phyloP scores from a whole-genome alignment of 441 rosid genomes.

The Gossypium davidsonii region DNA sequence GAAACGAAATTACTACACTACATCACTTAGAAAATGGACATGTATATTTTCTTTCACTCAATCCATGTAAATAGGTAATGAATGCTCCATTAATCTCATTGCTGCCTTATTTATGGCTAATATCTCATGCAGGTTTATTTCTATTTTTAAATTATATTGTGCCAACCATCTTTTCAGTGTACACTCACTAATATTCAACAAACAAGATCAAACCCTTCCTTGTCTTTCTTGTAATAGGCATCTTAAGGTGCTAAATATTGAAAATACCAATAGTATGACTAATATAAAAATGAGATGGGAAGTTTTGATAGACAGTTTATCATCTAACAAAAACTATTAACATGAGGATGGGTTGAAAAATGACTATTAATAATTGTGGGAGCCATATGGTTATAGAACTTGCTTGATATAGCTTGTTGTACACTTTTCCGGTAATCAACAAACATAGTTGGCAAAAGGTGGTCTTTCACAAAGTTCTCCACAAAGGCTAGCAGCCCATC shows the following conservation, averaged over 20 bases:
- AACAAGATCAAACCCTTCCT: not conserved
- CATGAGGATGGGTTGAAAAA: not conserved
- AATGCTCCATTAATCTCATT: not conserved
- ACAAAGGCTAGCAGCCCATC: conserved; percentile 94
- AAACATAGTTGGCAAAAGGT: conserved; percentile 90
- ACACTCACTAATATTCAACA: not conserved
- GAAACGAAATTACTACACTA: conserved; percentile 4
- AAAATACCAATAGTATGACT: not conserved
- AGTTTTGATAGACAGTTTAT: not conserved
- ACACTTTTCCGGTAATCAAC: conserved; percentile 97
- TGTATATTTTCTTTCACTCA: not conserved
- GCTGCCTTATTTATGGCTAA: not conserved
- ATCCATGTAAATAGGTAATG: not conserved
- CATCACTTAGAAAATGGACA: not conserved
- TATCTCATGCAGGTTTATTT: not conserved
- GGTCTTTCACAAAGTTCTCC: conserved; percentile 97
- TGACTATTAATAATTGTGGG: not conserved
- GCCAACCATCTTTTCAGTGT: not conserved
- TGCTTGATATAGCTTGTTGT: conserved; percentile 98
- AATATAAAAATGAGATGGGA: not conserved
- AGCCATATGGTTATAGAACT: conserved; percentile 31
- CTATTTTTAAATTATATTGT: not conserved
- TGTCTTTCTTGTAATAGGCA: conserved; percentile 1
- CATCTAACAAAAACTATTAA: conserved; percentile 3
- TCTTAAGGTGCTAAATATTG: not conserved